These are phyloP conservation scores for Populus pruinosa DNA, from an alignment of 345 rosid species.

Conservation along the genomic window DNA sequence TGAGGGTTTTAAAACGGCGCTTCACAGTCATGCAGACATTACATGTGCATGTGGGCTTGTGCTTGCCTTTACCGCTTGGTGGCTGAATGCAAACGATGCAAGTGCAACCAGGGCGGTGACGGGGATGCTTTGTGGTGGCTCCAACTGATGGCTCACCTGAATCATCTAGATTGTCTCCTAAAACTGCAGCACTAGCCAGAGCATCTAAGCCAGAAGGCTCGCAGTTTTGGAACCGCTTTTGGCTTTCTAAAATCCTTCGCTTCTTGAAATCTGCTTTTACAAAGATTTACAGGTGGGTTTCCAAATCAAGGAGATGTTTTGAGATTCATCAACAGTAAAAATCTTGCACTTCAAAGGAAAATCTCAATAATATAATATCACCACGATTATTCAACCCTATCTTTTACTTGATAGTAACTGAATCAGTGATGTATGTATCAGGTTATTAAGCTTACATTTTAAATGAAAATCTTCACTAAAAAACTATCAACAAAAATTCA, in stretches of 20 bases:
- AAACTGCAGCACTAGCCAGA: slow-evolving; percentile 71
- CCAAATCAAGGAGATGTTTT: background rate
- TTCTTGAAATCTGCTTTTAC: slow-evolving; percentile 53
- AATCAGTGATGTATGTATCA: background rate
- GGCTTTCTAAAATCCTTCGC: slow-evolving; percentile 43
- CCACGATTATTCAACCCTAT: background rate
- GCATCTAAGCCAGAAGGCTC: slow-evolving; percentile 80
- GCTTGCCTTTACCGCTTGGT: slow-evolving; percentile 94
- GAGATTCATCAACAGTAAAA: background rate
- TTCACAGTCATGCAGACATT: slow-evolving; percentile 90
- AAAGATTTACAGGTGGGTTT: slow-evolving; percentile 2
- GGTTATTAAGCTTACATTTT: background rate
- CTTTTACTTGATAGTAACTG: background rate
- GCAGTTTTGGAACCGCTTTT: slow-evolving; percentile 26
- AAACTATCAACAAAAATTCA: background rate
- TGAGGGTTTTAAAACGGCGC: slow-evolving; percentile 85
- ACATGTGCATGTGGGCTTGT: slow-evolving; percentile 70
- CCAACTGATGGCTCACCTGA: slow-evolving; percentile 49
- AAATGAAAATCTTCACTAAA: background rate
- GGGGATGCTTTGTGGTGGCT: slow-evolving; percentile 90
- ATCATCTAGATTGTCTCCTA: slow-evolving; percentile 57
- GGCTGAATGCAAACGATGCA: slow-evolving; percentile 99
- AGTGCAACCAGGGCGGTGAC: slow-evolving; percentile 88
- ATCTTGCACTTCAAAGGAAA: background rate
- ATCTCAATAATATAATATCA: background rate